A percentile compares a stretch with the other conserved stretches of the same genome.
phyloP scores from a whole-genome alignment of 139 green algal genomes.

The Coelastrella sp. region DNA sequence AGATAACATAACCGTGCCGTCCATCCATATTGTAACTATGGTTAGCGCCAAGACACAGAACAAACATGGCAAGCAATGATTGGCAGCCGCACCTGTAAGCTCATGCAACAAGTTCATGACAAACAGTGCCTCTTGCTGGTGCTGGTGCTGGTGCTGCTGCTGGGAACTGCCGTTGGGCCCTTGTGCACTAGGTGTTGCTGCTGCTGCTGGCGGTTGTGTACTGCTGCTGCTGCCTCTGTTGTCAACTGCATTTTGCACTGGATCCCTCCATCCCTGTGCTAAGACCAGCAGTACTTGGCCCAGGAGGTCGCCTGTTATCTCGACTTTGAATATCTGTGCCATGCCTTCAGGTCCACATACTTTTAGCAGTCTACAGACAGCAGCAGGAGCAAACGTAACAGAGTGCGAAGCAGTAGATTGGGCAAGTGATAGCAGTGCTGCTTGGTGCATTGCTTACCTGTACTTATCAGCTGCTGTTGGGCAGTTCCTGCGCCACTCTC shows the following conservation, averaged over 20 bases:
- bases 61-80: background rate
- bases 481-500: constrained; percentile 17
- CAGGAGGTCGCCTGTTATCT: constrained; percentile 17
- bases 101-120: constrained; percentile 4
- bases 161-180: background rate
- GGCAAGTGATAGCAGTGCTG: background rate
- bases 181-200: background rate
- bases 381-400: background rate
- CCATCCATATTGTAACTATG: background rate
- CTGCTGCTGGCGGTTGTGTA: constrained; percentile 14
- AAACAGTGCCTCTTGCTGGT: background rate
- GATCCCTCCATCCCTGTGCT: background rate
- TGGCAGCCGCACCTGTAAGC: background rate
- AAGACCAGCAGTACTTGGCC: constrained; percentile 18
- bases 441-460: constrained; percentile 23
- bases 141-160: background rate
- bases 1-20: no score
- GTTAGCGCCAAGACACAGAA: background rate
- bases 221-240: constrained; percentile 19
- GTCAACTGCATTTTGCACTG: constrained; percentile 1
- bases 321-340: constrained; percentile 1
- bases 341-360: background rate
- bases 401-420: background rate
- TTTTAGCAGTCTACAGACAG: constrained; percentile 30
- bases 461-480: constrained; percentile 35